phyloP scores from a whole-genome alignment of 441 rosid genomes.

The Syzygium malaccense region DNA sequence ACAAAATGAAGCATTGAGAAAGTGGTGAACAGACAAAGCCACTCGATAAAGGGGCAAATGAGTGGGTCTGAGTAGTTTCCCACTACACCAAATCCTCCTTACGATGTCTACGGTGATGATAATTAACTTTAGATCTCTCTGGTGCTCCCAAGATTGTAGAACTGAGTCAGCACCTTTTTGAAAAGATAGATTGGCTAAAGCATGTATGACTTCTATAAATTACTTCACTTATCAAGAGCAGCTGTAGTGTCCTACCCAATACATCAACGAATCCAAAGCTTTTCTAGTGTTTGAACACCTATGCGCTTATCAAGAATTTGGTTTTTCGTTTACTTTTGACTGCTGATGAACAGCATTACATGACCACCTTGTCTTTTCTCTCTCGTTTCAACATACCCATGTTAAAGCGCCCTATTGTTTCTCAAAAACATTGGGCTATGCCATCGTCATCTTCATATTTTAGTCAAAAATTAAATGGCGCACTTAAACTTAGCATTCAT shows the following conservation, averaged over 20 bases:
- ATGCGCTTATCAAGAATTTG: background rate
- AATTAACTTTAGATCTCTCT: background rate
- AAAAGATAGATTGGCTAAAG: background rate
- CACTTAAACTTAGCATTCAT: background rate
- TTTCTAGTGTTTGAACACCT: background rate
- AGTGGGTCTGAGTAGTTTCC: background rate
- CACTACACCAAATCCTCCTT: background rate
- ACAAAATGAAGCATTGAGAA: background rate
- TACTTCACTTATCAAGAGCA: background rate
- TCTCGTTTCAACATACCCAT: background rate
- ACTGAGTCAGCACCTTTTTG: background rate
- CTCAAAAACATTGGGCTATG: background rate
- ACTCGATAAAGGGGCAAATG: background rate
- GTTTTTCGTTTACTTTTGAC: background rate
- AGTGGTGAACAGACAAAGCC: background rate
- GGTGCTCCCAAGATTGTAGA: background rate
- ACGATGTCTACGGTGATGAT: background rate
- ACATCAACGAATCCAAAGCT: background rate
- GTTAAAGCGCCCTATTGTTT: background rate
- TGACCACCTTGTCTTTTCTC: background rate
- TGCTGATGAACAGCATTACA: background rate
- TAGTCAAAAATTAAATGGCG: background rate
- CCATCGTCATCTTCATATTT: background rate
- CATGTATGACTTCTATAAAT: background rate
- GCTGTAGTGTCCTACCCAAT: background rate